phyloP scores from a whole-genome alignment of 257 asterid genomes.

The Orobanche coerulescens region DNA sequence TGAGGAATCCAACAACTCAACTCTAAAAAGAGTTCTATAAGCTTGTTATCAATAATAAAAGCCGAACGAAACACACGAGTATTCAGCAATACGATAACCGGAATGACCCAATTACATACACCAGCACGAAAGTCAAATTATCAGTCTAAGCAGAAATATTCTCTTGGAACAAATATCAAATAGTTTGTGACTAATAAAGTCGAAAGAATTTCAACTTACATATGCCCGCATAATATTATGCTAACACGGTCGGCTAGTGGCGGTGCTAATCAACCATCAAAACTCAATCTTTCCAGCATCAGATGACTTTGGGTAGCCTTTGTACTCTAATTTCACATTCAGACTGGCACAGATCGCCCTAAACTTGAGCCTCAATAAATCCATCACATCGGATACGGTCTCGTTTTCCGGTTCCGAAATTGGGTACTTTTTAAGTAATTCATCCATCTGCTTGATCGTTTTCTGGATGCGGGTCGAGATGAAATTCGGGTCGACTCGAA shows the following conservation, averaged over 20 bases:
- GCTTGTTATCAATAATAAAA: too few relatives aligned
- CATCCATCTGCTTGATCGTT: conserved; percentile 49
- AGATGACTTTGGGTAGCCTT: conserved; percentile 34
- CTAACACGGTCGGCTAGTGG: not conserved
- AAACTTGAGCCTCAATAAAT: conserved; percentile 48
- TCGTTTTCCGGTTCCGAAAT: conserved; percentile 51
- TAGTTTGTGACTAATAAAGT: not conserved
- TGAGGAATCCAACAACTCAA: too few relatives aligned
- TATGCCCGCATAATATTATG: not conserved
- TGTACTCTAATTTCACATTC: conserved; percentile 44
- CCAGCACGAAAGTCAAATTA: too few relatives aligned
- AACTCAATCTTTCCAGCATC: conserved; percentile 30
- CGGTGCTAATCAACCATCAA: conserved; percentile 20
- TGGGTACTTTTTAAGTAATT: conserved; percentile 40
- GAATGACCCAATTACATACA: too few relatives aligned
- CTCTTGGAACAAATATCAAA: conserved; percentile 26
- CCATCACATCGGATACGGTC: conserved; percentile 37
- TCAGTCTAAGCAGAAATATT: too few relatives aligned
- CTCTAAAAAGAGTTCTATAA: too few relatives aligned
- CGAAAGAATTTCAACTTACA: not conserved
- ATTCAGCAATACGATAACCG: too few relatives aligned
- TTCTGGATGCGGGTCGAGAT: conserved; percentile 35
- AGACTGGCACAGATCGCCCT: conserved; percentile 47
- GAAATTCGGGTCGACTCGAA: conserved; percentile 38
- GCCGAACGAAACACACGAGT: too few relatives aligned